Evolutionary conservation across 108 stramenopile genomes (phyloP).

Genomic region (Tribonema minus): DNA sequence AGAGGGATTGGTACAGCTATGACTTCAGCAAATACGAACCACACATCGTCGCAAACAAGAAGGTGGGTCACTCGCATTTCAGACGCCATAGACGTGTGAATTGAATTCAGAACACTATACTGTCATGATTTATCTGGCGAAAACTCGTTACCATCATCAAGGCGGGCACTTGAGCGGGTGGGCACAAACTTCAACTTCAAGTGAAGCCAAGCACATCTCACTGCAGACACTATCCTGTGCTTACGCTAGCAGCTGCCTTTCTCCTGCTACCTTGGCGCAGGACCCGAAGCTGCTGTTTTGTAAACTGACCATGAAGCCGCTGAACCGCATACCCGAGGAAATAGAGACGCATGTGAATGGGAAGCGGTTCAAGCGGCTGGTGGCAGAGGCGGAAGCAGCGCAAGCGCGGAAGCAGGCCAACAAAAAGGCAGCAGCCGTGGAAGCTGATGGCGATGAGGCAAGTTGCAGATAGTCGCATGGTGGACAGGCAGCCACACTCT

Average conservation of each 20-base stretch:
- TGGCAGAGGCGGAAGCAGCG: conserved; percentile 4
- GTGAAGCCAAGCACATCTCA: too few relatives aligned
- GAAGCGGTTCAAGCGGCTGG: conserved; percentile 7
- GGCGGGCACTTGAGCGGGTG: too few relatives aligned
- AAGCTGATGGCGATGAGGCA: neutral
- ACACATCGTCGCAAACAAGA: conserved; percentile 44
- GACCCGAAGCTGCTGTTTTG: conserved; percentile 44
- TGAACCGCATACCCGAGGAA: conserved; percentile 37
- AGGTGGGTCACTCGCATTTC: neutral
- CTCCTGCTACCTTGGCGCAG: too few relatives aligned
- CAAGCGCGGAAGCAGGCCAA: conserved; percentile 7
- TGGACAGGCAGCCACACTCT: too few relatives aligned
- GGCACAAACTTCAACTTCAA: too few relatives aligned
- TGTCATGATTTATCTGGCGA: neutral
- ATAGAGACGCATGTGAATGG: conserved; percentile 43
- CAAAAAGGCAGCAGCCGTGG: neutral
- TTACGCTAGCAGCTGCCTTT: too few relatives aligned
- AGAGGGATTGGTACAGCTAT: conserved; percentile 44
- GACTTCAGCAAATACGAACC: conserved; percentile 54
- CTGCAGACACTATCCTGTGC: too few relatives aligned
- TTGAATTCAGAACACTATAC: neutral
- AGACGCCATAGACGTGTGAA: too few relatives aligned
- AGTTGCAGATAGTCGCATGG: neutral
- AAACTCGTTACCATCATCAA: too few relatives aligned
- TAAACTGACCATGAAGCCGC: conserved; percentile 19